Evolutionary conservation across 768 basidiomycete genomes (phyloP).

Genomic region (Gautieria morchelliformis): DNA sequence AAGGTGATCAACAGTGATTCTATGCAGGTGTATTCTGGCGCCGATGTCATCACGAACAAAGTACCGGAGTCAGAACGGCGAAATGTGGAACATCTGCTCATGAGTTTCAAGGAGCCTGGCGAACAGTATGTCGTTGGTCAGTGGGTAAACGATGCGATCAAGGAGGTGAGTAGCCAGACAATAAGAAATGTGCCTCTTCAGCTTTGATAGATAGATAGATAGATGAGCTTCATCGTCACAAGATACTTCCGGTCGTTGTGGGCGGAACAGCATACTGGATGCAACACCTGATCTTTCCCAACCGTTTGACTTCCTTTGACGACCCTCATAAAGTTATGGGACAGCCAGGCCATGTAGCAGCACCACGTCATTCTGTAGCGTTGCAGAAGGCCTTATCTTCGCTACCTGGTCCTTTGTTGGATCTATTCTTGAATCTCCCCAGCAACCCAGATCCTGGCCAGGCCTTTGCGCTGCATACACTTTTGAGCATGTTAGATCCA

Average conservation of each 20-base stretch:
- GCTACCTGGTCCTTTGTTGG: slow-evolving; percentile 37
- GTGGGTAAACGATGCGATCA: slow-evolving; percentile 79
- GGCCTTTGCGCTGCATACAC: slow-evolving; percentile 53
- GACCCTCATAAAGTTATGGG: slow-evolving; percentile 4
- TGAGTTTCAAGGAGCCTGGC: slow-evolving; percentile 80
- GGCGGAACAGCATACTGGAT: slow-evolving; percentile 98
- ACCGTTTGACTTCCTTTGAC: slow-evolving; percentile 40
- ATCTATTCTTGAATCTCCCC: slow-evolving; percentile 50
- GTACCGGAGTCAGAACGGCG: slow-evolving; percentile 63
- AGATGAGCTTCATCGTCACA: slow-evolving; percentile 51
- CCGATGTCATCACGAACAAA: slow-evolving; percentile 95
- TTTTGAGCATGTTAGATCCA: slow-evolving; percentile 65
- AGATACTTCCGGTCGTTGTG: slow-evolving; percentile 77
- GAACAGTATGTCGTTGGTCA: slow-evolving; percentile 82
- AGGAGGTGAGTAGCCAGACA: slow-evolving; percentile 43
- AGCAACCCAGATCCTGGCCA: slow-evolving; percentile 44
- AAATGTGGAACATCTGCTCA: slow-evolving; percentile 80
- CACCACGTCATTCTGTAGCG: slow-evolving; percentile 22
- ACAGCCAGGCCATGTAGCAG: neutral
- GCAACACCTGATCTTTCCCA: slow-evolving; percentile 88
- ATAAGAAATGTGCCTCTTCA: neutral
- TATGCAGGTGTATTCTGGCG: slow-evolving; percentile 91
- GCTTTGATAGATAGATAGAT: slow-evolving; percentile 63
- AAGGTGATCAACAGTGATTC: slow-evolving; percentile 92
- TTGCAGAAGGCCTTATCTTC: slow-evolving; percentile 33